Evolutionary conservation across 495 filamentous ascomycete genomes (phyloP).

Genomic region (Xylaria scruposa): DNA sequence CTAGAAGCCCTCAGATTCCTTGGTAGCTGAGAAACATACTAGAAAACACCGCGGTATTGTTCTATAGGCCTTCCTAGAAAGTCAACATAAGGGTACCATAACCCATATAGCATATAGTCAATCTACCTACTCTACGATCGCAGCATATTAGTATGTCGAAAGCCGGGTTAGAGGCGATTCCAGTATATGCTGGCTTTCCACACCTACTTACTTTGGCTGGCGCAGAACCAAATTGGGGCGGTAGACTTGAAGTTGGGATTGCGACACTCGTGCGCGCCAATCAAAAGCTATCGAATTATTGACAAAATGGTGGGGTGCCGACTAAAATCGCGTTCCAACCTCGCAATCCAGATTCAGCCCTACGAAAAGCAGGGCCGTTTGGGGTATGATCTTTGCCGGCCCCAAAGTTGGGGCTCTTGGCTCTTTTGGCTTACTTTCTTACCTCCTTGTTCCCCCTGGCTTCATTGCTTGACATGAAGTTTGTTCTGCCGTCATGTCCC

Average conservation of each 20-base stretch:
- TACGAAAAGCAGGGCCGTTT: constrained; percentile 14
- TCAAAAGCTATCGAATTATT: constrained; percentile 24
- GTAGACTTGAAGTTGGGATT: neutral
- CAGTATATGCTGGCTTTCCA: neutral
- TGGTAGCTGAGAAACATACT: neutral
- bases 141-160: neutral
- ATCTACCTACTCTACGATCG: neutral
- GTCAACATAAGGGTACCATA: neutral
- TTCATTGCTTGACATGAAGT: neutral
- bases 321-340: constrained; percentile 25
- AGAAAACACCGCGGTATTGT: neutral
- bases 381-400: constrained; percentile 14
- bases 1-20: neutral
- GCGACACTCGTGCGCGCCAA: constrained; percentile 27
- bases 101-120: neutral
- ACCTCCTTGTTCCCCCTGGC: neutral
- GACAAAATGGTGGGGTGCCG: constrained; percentile 25
- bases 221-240: neutral
- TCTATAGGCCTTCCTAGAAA: neutral
- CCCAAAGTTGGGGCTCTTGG: constrained; percentile 15
- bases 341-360: constrained; percentile 31
- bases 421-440: neutral
- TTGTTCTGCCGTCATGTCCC: neutral
- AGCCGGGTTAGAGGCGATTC: neutral
- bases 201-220: neutral